Percentiles rank a stretch among this genome's conserved stretches.
Conservation (phyloP, 768 basidiomycete species). For the Phylloporus arenicola region DNA sequence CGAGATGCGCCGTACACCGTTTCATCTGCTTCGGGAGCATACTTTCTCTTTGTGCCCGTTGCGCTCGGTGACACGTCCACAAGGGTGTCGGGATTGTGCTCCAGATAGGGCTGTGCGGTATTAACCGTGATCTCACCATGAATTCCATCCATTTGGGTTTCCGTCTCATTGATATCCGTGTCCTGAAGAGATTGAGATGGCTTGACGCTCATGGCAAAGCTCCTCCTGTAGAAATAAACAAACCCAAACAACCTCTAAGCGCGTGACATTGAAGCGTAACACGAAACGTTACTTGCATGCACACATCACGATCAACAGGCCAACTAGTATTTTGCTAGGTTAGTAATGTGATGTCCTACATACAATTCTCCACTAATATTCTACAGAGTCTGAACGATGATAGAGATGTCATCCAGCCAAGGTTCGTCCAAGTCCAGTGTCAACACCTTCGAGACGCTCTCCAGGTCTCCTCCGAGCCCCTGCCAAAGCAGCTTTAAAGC, state of each 20-base stretch:
- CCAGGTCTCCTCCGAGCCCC: constrained; percentile 52
- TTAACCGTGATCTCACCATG: constrained; percentile 13
- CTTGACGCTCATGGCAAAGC: neutral
- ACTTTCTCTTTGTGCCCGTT: constrained; percentile 16
- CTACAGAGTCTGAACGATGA: constrained; percentile 56
- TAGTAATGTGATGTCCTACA: neutral
- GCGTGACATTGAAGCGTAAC: too few relatives aligned
- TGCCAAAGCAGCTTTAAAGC: constrained; percentile 54
- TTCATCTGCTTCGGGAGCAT: constrained; percentile 29
- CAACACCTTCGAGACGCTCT: constrained; percentile 50
- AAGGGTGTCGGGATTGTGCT: constrained; percentile 25
- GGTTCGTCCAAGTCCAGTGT: constrained; percentile 59
- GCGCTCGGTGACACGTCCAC: neutral
- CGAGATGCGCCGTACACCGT: constrained; percentile 68
- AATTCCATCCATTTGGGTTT: constrained; percentile 8
- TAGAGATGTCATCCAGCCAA: constrained; percentile 66
- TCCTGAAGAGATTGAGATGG: constrained; percentile 3
- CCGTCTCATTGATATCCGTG: constrained; percentile 26
- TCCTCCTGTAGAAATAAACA: neutral
- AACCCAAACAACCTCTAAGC: neutral
- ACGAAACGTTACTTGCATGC: neutral
- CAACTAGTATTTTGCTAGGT: constrained; percentile 3
- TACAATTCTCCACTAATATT: neutral
- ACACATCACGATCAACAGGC: neutral
- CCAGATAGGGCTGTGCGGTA: constrained; percentile 32